Percentiles rank a stretch among this genome's conserved stretches.
These are phyloP conservation scores for Sugiyamaella novakii DNA, from an alignment of 1,139 yeast species.

Conservation along the genomic window DNA sequence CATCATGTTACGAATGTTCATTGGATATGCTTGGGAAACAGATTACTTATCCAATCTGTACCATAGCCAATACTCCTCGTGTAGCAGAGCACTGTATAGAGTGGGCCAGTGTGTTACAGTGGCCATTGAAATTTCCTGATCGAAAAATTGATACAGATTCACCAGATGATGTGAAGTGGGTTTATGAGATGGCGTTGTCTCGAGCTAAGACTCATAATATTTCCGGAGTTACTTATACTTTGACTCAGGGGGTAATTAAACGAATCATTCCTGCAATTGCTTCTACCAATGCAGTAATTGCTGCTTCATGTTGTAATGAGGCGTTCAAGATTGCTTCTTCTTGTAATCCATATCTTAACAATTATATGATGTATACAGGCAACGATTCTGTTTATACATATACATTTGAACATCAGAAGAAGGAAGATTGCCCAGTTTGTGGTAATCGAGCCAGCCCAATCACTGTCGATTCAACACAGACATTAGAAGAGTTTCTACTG, in stretches of 20 bases:
- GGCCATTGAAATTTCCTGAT: conserved; percentile 59
- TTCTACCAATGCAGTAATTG: conserved; percentile 89
- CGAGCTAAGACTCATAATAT: conserved; percentile 72
- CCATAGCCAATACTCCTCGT: conserved; percentile 92
- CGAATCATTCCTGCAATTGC: conserved; percentile 94
- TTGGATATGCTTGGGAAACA: conserved; percentile 72
- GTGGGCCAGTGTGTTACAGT: conserved; percentile 79
- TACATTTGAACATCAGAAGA: conserved; percentile 63
- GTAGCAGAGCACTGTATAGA: conserved; percentile 94
- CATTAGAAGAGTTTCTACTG: conserved; percentile 55
- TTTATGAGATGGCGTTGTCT: conserved; percentile 55
- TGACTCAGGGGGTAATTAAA: conserved; percentile 87
- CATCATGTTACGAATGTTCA: conserved; percentile 93
- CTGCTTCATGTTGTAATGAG: conserved; percentile 89
- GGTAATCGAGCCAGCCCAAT: conserved; percentile 47
- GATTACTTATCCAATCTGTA: conserved; percentile 84
- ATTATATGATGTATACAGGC: conserved; percentile 87
- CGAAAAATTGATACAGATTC: conserved; percentile 65
- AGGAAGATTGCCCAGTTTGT: conserved; percentile 73
- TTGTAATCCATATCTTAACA: conserved; percentile 66
- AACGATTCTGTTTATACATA: conserved; percentile 75
- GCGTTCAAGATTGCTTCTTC: conserved; percentile 76
- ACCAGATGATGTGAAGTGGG: conserved; percentile 67
- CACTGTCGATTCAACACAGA: conserved; percentile 43
- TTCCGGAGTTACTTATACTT: conserved; percentile 65